Conservation (phyloP, 305 asterid genomes). For the Plantago coronopus region DNA sequence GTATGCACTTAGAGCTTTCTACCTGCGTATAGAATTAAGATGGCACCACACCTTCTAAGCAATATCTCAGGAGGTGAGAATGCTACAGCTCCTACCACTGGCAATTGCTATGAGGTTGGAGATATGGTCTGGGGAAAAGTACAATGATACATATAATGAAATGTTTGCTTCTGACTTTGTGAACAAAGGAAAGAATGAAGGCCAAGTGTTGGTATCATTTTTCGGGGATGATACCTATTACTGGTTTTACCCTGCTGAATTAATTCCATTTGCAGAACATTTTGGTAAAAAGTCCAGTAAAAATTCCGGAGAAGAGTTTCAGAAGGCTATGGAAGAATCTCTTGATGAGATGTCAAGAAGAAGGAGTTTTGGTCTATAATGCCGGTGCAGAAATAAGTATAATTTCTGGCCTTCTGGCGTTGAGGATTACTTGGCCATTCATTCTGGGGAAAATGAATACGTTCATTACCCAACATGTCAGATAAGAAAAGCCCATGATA, state of each 20-base stretch:
- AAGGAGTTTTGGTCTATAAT: slow-evolving; percentile 56
- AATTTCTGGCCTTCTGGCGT: slow-evolving; percentile 50
- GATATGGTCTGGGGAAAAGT: slow-evolving; percentile 98
- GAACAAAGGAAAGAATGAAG: slow-evolving; percentile 53
- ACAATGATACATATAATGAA: slow-evolving; percentile 67
- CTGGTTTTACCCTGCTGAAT: slow-evolving; percentile 73
- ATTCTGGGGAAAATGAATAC: slow-evolving; percentile 52
- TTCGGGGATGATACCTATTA: slow-evolving; percentile 82
- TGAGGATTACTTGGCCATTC: slow-evolving; percentile 53
- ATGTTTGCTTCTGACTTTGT: slow-evolving; percentile 58
- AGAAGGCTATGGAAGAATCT: slow-evolving; percentile 75
- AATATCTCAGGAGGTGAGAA: background rate
- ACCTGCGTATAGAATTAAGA: background rate
- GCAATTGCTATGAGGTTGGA: slow-evolving; percentile 14
- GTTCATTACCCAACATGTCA: slow-evolving; percentile 51
- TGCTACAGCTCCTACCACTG: background rate
- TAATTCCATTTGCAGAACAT: slow-evolving; percentile 67
- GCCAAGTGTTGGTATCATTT: slow-evolving; percentile 78
- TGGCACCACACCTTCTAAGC: background rate
- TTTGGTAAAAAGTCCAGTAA: slow-evolving; percentile 65
- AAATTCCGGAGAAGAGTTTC: slow-evolving; percentile 42
- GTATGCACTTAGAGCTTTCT: background rate
- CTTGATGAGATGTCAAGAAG: slow-evolving; percentile 59
- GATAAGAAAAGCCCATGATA: slow-evolving; percentile 57
- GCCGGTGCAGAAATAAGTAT: slow-evolving; percentile 60